Evolutionary conservation across 768 basidiomycete species (phyloP), one percentile per base, ranked within the genome.

Genomic region (Leccinum olivaceopallidum): DNA sequence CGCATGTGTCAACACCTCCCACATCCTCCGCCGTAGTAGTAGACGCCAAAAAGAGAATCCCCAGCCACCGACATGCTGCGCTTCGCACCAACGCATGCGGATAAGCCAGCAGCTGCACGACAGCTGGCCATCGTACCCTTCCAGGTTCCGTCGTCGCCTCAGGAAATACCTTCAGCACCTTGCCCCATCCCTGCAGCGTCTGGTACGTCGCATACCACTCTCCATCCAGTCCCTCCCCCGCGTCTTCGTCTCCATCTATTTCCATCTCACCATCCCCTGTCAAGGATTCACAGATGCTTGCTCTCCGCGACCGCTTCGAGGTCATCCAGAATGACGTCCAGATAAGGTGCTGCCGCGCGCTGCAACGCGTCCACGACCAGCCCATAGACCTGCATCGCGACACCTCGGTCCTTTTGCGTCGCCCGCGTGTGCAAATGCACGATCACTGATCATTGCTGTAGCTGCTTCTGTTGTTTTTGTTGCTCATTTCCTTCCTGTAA

Each of bases 31-130:
- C 26, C 26, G 24, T 20, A 9, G 53, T 79, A 73, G 34, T 83
- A 82, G 13, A 82, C 4, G 82, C 79, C 6, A 81, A 73, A 71
- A 90, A 94, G 5, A 94, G 76, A 22, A 81, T 67, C n/a, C 93
- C 93, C 3, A 97, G 72, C 14, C 94, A 79, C 58, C 92, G 81
- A 60, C 88, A 88, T 2, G 94, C 81, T 1, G 88, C 89, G 6
- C 85, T 86, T 44, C 95, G 88, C 0, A 97, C 94, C 96, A 95
- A 98, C 5, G 92, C 85, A 72, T 99, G 97, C 5, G 95, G 95
- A 76, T 89, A 98, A 3, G 90, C 79, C 4, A 98, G 82, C 67
- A 90, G 86, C 0, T 77, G 66, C 26, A 84, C 77, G 44, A 97
- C 80, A 1, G 78, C 69, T 10, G 75, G 65, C 94, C 94, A 96